These are phyloP conservation scores for Lactarius sp. DNA, from an alignment of 768 basidiomycete genomes.

Conservation along the genomic window DNA sequence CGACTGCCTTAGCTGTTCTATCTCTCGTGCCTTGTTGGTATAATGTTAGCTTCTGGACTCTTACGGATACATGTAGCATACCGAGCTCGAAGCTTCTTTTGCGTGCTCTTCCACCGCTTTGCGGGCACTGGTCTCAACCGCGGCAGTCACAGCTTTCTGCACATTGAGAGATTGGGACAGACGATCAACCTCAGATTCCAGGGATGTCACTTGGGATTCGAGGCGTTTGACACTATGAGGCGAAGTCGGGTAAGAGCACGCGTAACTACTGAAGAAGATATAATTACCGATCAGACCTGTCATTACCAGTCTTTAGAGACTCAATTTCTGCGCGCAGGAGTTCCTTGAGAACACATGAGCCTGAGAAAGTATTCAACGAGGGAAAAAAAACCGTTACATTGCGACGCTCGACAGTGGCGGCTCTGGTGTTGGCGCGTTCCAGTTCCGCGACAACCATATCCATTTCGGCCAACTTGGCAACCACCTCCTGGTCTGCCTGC, in stretches of 20 bases:
- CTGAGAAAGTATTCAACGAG: background rate
- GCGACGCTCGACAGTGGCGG: slow-evolving; percentile 86
- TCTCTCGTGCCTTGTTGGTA: slow-evolving; percentile 49
- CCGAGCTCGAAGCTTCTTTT: slow-evolving; percentile 57
- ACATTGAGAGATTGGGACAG: slow-evolving; percentile 61
- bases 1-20: slow-evolving; percentile 61
- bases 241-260: background rate
- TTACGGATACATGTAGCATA: slow-evolving; percentile 21
- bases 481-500: slow-evolving; percentile 77
- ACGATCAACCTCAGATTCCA: slow-evolving; percentile 72
- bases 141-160: slow-evolving; percentile 48
- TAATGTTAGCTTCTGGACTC: slow-evolving; percentile 1
- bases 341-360: slow-evolving; percentile 50
- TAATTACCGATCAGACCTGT: slow-evolving; percentile 64
- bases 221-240: slow-evolving; percentile 58
- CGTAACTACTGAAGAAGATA: background rate
- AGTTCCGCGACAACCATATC: slow-evolving; percentile 95
- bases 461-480: slow-evolving; percentile 85
- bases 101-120: slow-evolving; percentile 57
- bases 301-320: slow-evolving; percentile 72
- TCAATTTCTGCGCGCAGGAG: slow-evolving; percentile 95
- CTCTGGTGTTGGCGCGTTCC: slow-evolving; percentile 90
- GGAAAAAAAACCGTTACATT: slow-evolving; percentile 51
- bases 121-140: slow-evolving; percentile 43
- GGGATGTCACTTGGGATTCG: slow-evolving; percentile 64